Base-by-base conservation (phyloP, 1,284 basidiomycete species). In the Rhodotorula sp. region DNA sequence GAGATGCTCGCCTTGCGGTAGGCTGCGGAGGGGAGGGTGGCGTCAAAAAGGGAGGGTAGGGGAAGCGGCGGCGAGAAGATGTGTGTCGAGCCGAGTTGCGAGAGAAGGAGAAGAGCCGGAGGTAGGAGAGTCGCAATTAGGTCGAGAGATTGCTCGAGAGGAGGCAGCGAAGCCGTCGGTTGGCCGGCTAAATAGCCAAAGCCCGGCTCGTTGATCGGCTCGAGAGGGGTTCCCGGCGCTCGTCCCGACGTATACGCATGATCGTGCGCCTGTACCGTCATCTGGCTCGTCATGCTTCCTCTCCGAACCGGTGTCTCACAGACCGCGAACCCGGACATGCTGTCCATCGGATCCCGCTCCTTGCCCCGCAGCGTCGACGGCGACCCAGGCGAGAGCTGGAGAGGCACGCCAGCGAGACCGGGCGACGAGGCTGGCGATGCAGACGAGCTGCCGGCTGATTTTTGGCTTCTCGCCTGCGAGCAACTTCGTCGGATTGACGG, bases 11-110 rank as follows among this genome's bases (percentile, higher is more conserved):
- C 62, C 22, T 70, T 66, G 47, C 68, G 64, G 8, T 59, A 20
- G 15, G 52, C 57, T 28, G 59, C 57, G 15, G 55, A 59, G 34
- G 44, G 66, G n/a, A 71, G 63, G 10, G 70, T 60, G 37, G 59
- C 62, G 18, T 65, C 59, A 34, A 67, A 67, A 24, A 73, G 65
- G 9, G 64, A 64, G 11, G 69, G 69, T 5, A 71, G 62, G 20
- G 61, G 18, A 16, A 72, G 34, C 10, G 75, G 70, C 18, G 76
- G 74, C 2, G 74, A 75, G 59, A 76, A 72, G 46, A 77, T 67
- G 30, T 76, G 73, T 0, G 72, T 57, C 4, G 76, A 75, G 16
- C 75, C 73, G 40, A 77, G 74, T 30, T 75, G 75, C 2, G 74
- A 59, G n/a, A 77, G 74, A 44, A 75, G 72, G 26, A 75, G 65